Evolutionary conservation across 202 grass and related monocot species (phyloP).

Genomic region (Dendrocalamus latiflorus): DNA sequence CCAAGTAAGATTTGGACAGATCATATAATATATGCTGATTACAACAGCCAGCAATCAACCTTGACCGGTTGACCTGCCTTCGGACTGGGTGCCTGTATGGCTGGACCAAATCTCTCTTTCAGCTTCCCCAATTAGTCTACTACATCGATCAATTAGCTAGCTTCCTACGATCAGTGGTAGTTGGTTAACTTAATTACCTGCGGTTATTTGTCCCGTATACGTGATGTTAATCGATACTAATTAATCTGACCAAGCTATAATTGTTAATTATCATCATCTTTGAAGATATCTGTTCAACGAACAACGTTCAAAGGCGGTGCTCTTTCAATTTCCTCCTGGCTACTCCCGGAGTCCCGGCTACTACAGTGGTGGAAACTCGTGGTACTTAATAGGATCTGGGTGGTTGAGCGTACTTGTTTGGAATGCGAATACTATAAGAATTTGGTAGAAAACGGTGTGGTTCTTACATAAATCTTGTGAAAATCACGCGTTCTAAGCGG

Average conservation of each 20-base stretch:
- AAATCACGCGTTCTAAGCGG: not conserved
- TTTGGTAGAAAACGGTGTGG: not conserved
- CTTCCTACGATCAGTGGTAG: not conserved
- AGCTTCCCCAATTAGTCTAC: not conserved
- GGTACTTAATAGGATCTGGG: not conserved
- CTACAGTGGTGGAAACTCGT: not conserved
- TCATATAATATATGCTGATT: not conserved
- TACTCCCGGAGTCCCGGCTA: not conserved
- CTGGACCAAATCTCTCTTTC: not conserved
- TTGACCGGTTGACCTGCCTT: not conserved
- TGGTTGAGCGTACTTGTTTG: not conserved
- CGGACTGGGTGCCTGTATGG: not conserved
- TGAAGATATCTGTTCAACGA: conserved; percentile 7
- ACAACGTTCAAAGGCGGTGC: not conserved
- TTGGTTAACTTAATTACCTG: not conserved
- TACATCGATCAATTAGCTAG: not conserved
- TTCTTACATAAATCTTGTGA: no score
- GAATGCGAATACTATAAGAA: not conserved
- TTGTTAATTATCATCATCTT: not conserved
- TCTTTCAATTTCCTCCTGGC: not conserved
- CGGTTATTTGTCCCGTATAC: not conserved
- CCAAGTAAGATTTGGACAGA: not conserved
- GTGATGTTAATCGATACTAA: not conserved
- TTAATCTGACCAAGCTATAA: conserved; percentile 2
- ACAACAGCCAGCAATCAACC: not conserved